These are phyloP conservation scores for Pseudogymnoascus sp. DNA, from an alignment of 2,329 filamentous ascomycete species.

Conservation along the genomic window DNA sequence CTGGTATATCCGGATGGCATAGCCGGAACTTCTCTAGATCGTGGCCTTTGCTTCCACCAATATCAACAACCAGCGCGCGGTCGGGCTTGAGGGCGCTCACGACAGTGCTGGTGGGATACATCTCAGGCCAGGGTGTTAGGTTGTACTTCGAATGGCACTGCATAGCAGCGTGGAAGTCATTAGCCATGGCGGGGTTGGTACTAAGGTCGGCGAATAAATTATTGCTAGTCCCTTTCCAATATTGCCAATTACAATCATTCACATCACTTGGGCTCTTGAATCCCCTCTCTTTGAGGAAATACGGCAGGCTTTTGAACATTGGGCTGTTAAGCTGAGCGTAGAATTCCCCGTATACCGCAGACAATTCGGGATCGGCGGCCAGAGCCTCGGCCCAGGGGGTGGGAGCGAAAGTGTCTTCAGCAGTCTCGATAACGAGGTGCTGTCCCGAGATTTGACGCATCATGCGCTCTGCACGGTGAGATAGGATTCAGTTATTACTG, in stretches of 20 bases:
- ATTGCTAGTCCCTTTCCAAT: constrained; percentile 24
- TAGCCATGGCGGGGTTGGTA: constrained; percentile 26
- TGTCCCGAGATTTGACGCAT: constrained; percentile 34
- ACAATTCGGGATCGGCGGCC: constrained; percentile 27
- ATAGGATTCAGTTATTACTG: constrained; percentile 20
- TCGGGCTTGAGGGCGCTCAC: constrained; percentile 27
- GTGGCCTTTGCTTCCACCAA: constrained; percentile 23
- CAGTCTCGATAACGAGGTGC: constrained; percentile 32
- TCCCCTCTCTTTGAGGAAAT: constrained; percentile 30
- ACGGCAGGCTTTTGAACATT: constrained; percentile 31
- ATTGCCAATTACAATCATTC: constrained; percentile 32
- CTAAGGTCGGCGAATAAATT: constrained; percentile 32
- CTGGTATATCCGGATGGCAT: constrained; percentile 22
- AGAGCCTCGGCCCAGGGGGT: constrained; percentile 32
- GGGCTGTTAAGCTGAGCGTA: constrained; percentile 32
- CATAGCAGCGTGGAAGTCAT: constrained; percentile 35
- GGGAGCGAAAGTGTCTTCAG: constrained; percentile 31
- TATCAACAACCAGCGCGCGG: constrained; percentile 24
- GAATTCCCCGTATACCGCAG: constrained; percentile 31
- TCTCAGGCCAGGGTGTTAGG: constrained; percentile 34
- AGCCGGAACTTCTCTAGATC: constrained; percentile 24
- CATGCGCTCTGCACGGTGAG: constrained; percentile 25
- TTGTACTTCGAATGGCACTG: constrained; percentile 36
- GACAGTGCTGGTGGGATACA: constrained; percentile 32
- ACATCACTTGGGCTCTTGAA: constrained; percentile 34